phyloP scores from a whole-genome alignment of 495 filamentous ascomycete species.

The Pyronema domesticum region DNA sequence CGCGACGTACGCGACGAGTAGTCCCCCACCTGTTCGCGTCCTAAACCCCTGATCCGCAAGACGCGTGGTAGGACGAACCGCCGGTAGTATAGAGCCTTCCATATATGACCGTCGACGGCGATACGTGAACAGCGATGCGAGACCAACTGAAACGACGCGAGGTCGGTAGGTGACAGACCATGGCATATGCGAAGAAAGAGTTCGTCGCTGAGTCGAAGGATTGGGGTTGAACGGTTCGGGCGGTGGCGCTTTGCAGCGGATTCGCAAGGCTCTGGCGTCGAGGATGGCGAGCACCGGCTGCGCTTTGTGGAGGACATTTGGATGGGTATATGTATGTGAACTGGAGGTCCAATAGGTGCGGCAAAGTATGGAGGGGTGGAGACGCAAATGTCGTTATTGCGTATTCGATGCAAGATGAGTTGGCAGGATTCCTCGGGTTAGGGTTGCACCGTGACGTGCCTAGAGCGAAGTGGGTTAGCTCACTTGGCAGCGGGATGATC shows the following conservation, averaged over 20 bases:
- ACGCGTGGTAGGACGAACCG: slow-evolving; percentile 77
- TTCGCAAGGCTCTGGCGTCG: slow-evolving; percentile 7
- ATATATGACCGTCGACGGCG: slow-evolving; percentile 68
- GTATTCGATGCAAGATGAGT: background rate
- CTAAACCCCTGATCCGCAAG: slow-evolving; percentile 51
- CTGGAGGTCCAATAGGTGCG: background rate
- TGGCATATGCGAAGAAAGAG: slow-evolving; percentile 72
- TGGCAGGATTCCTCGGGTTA: background rate
- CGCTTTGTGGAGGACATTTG: background rate
- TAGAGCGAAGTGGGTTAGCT: too few species aligned
- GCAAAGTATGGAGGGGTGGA: background rate
- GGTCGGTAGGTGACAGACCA: slow-evolving; percentile 46
- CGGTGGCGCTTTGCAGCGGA: slow-evolving; percentile 28
- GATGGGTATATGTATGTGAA: background rate
- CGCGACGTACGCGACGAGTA: slow-evolving; percentile 58
- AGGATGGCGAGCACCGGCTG: background rate
- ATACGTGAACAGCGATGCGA: slow-evolving; percentile 64
- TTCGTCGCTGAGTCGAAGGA: slow-evolving; percentile 60
- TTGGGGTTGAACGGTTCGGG: slow-evolving; percentile 14
- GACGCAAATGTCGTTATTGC: background rate
- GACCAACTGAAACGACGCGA: slow-evolving; percentile 56
- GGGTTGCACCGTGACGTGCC: background rate
- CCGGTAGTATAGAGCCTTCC: slow-evolving; percentile 77
- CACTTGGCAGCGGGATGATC: too few species aligned
- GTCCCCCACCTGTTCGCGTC: slow-evolving; percentile 21